Base-by-base conservation (phyloP, 139 green algal species). In the Volvox reticuliferus region DNA sequence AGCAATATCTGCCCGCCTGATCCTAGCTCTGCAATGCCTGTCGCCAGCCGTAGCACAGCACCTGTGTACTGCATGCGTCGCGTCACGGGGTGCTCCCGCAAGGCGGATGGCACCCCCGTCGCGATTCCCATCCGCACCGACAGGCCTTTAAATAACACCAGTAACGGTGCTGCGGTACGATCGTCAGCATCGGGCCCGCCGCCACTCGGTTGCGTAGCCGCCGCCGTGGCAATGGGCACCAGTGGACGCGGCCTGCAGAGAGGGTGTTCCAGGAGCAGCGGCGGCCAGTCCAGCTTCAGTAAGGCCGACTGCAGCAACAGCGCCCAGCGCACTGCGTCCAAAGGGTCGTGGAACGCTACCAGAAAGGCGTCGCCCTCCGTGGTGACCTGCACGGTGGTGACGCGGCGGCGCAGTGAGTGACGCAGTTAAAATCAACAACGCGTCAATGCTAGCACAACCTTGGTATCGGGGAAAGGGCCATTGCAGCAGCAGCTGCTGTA, bases 61-160 rank as follows among this genome's bases (percentile, higher is more conserved):
- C 85, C 85, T 32, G 85, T 89, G 85, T 89, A 89, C 85, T 89
- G 85, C 85, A 89, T 83, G n/a, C 85, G 71, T 16, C 71, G 69
- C 30, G 85, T 89, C 44, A 89, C 71, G 3, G 85, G 85, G 85
- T 89, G 85, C 71, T 89, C 85, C 26, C 71, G 69, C 13, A 89
- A 50, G 13, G 71, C 67, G 5, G 71, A 75, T 2, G 85, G 85
- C 85, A 69, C 71, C 24, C 85, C 85, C n/a, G 85, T 89, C 21
- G 85, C 85, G 21, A 89, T 83, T 36, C 85, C 85, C 71, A 82
- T 83, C 44, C 85, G 85, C 30, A 89, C 85, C 35, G 50, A 61
- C 44, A 89, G 85, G 9, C 85, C 85, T n/a, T 88, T 88, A 67
- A 88, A 88, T 30, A 88, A 67, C 32, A 88, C 63, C 63, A 88